phyloP scores from a whole-genome alignment of 2,329 filamentous ascomycete genomes.

The Helicocarpus griseus region DNA sequence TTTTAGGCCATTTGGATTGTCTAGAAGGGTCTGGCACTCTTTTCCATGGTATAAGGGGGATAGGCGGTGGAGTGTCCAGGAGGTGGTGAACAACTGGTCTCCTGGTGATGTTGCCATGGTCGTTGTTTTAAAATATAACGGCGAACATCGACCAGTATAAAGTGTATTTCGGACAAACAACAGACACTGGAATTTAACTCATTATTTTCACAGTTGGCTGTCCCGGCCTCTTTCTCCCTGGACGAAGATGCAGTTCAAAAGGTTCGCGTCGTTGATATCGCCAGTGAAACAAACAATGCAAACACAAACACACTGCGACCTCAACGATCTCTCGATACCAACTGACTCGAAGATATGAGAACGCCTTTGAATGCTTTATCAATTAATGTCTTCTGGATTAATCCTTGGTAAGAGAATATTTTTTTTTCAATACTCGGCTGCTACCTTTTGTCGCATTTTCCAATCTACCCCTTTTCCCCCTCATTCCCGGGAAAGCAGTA shows the following conservation, averaged over 20 bases:
- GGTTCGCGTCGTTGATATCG: not conserved
- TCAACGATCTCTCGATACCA: not conserved
- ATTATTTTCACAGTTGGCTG: not conserved
- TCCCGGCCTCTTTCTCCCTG: too few relatives aligned
- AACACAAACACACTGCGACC: not conserved
- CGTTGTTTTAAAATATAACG: not conserved
- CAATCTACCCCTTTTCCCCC: too few relatives aligned
- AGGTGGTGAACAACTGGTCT: constrained; percentile 38
- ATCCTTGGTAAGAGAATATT: too few relatives aligned
- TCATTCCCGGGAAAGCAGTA: too few relatives aligned
- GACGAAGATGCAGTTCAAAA: not conserved
- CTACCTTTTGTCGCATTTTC: too few relatives aligned
- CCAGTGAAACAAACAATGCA: not conserved
- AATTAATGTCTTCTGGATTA: too few relatives aligned
- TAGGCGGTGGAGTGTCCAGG: constrained; percentile 44
- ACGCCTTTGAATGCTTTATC: too few relatives aligned
- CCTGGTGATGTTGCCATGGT: constrained; percentile 10
- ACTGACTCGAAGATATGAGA: too few relatives aligned
- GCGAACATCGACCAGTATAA: too few relatives aligned
- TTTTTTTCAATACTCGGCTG: too few relatives aligned
- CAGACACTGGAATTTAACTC: too few relatives aligned
- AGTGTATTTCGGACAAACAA: too few relatives aligned
- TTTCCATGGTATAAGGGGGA: constrained; percentile 44
- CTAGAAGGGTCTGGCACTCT: constrained; percentile 25
- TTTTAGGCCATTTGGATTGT: constrained; percentile 28